Evolutionary conservation across 2,329 filamentous ascomycete genomes (phyloP).

Genomic region (Exophiala sp.): DNA sequence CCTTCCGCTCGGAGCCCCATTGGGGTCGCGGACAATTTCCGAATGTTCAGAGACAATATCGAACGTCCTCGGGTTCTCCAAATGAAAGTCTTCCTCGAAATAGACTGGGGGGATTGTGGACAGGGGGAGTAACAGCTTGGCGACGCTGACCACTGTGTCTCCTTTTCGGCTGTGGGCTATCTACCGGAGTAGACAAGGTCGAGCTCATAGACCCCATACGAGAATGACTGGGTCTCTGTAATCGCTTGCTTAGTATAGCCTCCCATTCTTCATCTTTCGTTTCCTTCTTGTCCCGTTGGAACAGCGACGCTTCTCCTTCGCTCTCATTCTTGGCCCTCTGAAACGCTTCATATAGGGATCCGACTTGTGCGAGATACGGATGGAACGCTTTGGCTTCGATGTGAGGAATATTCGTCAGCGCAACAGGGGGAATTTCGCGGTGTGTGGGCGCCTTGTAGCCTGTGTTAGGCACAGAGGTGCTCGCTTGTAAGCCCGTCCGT

Average conservation of each 20-base stretch:
- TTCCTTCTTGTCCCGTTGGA: constrained; percentile 41
- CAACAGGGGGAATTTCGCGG: constrained; percentile 86
- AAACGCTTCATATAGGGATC: constrained; percentile 80
- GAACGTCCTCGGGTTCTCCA: constrained; percentile 94
- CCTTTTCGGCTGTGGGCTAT: constrained; percentile 43
- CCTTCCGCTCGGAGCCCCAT: constrained; percentile 54
- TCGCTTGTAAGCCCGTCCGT: constrained; percentile 75
- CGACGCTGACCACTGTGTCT: constrained; percentile 51
- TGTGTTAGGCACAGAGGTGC: constrained; percentile 62
- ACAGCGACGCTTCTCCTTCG: constrained; percentile 52
- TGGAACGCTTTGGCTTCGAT: constrained; percentile 75
- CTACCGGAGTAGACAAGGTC: constrained; percentile 43
- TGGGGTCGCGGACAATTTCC: constrained; percentile 72
- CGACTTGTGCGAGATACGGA: constrained; percentile 77
- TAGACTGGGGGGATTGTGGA: constrained; percentile 91
- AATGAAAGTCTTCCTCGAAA: constrained; percentile 88
- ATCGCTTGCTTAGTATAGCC: constrained; percentile 42
- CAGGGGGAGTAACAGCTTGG: constrained; percentile 73
- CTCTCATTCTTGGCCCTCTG: constrained; percentile 73
- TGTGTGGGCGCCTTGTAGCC: constrained; percentile 76
- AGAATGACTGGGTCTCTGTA: constrained; percentile 38
- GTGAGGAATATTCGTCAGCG: constrained; percentile 78
- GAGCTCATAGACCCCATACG: constrained; percentile 40
- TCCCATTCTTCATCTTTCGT: constrained; percentile 43
- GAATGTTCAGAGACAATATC: constrained; percentile 94